Conservation (phyloP, 2,329 filamentous ascomycete genomes). For the Diaporthe ampelina region DNA sequence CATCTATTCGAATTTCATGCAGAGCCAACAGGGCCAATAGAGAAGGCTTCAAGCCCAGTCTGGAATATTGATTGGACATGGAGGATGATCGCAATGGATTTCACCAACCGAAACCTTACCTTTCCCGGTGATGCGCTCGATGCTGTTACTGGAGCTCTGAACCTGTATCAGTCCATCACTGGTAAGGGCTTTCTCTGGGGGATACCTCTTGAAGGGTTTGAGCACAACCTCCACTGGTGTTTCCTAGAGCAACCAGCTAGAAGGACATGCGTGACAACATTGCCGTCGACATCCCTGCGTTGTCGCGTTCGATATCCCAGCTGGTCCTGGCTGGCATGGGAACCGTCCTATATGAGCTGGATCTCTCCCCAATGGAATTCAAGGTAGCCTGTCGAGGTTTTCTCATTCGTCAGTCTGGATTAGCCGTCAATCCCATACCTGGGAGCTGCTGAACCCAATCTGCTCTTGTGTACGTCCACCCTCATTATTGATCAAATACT, state of each 20-base stretch:
- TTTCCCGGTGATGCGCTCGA: background rate
- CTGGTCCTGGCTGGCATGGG: background rate
- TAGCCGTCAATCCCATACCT: background rate
- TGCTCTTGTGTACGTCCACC: background rate
- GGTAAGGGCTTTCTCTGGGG: background rate
- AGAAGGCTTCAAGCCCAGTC: background rate
- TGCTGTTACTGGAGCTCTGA: background rate
- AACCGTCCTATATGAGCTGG: background rate
- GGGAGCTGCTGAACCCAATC: background rate
- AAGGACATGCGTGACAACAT: background rate
- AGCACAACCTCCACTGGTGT: background rate
- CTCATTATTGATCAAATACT: background rate
- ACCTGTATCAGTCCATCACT: too few species aligned
- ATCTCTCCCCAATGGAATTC: background rate
- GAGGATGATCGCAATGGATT: background rate
- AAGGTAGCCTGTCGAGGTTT: background rate
- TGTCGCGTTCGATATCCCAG: background rate
- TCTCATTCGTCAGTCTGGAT: background rate
- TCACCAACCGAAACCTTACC: background rate
- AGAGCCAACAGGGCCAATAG: background rate
- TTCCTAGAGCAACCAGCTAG: background rate
- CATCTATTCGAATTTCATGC: background rate
- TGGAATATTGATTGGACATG: background rate
- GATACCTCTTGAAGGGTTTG: background rate
- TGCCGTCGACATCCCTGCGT: background rate